Percentiles rank a stretch among this genome's conserved stretches.
phyloP scores from a whole-genome alignment of 805 yeast genomes.

The Starmerella potacharoeniae region DNA sequence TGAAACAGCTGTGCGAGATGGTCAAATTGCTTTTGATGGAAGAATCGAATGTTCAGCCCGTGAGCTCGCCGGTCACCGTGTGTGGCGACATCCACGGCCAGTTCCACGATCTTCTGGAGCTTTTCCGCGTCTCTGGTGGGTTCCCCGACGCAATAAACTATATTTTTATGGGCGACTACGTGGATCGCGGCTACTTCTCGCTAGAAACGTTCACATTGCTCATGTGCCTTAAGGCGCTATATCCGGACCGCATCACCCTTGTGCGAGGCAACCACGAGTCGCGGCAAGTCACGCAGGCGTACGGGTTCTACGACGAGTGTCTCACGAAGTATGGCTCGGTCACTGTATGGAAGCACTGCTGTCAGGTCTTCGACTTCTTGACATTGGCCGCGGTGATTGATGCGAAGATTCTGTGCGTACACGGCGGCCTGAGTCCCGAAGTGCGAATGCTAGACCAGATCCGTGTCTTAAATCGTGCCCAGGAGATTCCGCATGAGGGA shows the following conservation, averaged over 20 bases:
- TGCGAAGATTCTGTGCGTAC: constrained; percentile 88
- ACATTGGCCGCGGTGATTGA: constrained; percentile 94
- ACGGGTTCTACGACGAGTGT: constrained; percentile 96
- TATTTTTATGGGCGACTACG: constrained; percentile 89
- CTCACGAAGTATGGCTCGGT: constrained; percentile 85
- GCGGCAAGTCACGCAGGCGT: constrained; percentile 95
- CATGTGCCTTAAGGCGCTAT: constrained; percentile 85
- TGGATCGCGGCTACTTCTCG: constrained; percentile 94
- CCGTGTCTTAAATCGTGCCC: constrained; percentile 86
- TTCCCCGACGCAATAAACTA: constrained; percentile 68
- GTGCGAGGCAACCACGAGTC: constrained; percentile 98
- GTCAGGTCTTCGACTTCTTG: constrained; percentile 89
- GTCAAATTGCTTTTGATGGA: constrained; percentile 94
- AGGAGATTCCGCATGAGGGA: constrained; percentile 98
- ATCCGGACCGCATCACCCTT: constrained; percentile 72
- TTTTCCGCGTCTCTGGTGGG: constrained; percentile 86
- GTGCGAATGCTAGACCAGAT: constrained; percentile 95
- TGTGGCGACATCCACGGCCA: constrained; percentile 93
- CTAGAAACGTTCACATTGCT: constrained; percentile 86
- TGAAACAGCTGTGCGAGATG: constrained; percentile 92
- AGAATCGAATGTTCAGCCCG: constrained; percentile 92
- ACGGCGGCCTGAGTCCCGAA: constrained; percentile 95
- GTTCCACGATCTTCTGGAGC: constrained; percentile 84
- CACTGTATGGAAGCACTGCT: constrained; percentile 92
- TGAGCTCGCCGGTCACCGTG: constrained; percentile 86